These are phyloP conservation scores for Metahyphopichia silvanorum DNA, from an alignment of 805 yeast species.

Conservation along the genomic window DNA sequence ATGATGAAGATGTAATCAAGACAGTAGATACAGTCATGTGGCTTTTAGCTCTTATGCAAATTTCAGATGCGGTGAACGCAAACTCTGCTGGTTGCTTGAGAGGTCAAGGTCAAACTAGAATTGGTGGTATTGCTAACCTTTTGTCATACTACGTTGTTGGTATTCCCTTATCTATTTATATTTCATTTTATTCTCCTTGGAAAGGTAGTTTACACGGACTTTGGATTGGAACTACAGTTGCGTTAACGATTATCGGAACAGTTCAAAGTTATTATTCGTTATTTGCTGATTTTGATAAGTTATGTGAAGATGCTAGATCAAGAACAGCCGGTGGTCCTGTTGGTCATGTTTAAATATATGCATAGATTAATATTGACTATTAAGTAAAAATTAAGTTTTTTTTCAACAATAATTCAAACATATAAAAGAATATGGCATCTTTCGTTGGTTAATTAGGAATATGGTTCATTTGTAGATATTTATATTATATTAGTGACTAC, in stretches of 20 bases:
- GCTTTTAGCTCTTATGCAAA: conserved; percentile 64
- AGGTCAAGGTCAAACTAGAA: conserved; percentile 72
- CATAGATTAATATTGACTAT: conserved; percentile 54
- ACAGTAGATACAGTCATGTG: conserved; percentile 54
- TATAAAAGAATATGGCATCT: no score
- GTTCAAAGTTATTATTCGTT: conserved; percentile 40
- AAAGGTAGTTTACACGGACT: conserved; percentile 54
- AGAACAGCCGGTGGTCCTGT: conserved; percentile 22
- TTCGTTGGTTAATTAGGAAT: no score
- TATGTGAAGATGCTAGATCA: conserved; percentile 37
- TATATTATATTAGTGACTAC: no score
- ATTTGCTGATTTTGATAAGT: conserved; percentile 32
- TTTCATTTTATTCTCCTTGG: conserved; percentile 48
- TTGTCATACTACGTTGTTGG: conserved; percentile 60
- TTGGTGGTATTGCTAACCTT: conserved; percentile 58
- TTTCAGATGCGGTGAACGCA: conserved; percentile 67
- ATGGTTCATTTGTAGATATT: no score
- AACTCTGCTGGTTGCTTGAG: conserved; percentile 73
- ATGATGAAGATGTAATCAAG: conserved; percentile 53
- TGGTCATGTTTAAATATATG: conserved; percentile 2
- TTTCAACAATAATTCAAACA: conserved; percentile 49
- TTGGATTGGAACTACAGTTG: conserved; percentile 60
- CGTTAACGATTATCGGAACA: conserved; percentile 46
- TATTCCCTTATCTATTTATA: conserved; percentile 54
- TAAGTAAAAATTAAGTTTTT: conserved; percentile 47